Base-by-base conservation (phyloP, 2,329 filamentous ascomycete species). In the Aspergillus aculeatus region DNA sequence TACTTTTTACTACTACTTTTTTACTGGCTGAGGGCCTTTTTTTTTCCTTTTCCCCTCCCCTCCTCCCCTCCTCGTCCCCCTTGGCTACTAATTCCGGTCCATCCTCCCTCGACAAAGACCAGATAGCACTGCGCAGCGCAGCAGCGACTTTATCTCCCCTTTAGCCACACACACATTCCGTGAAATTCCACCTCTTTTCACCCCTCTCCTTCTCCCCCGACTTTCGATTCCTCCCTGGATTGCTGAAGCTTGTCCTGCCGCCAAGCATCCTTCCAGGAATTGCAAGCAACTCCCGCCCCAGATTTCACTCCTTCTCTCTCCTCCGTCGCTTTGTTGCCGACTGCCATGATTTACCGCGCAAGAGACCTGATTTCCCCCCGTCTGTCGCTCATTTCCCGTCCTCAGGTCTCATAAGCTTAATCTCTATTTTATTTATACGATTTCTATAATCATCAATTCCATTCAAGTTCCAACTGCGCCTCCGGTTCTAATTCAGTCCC, bases 281-380 rank as follows among this genome's bases (percentile, higher is more conserved):
- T 52, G 57, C 26, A 29, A 53, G 50, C 35, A 44, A 58, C 47
- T 35, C 32, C 57, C 54, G 50, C 58, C 57, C 60, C 57, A 55
- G 55, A 53, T 58, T 50, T 47, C 41, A 31, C 24, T 29, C 41
- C 52, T 41, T 50, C 55, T 60, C 55, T 60, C 55, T 41, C 44
- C 50, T 56, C 51, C 41, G 51, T 57, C 29, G 55, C 54, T 60
- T 60, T 60, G 47, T 55, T 56, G 54, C 52, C 58, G 58, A 44
- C 47, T 59, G 63, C 62, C 63, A 65, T 66, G 64, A 47, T 62
- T 53, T 47, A 57, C 54, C 59, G 53, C 54, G 55, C 54, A 50
- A 49, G 47, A 52, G 38, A 57, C 47, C 32, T 16, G 16, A 44
- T 55, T 50, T 55, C 32, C 56, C 59, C 51, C 56, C 14, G 55